Evolutionary conservation across 768 basidiomycete species (phyloP).

Genomic region (Saitozyma podzolica): DNA sequence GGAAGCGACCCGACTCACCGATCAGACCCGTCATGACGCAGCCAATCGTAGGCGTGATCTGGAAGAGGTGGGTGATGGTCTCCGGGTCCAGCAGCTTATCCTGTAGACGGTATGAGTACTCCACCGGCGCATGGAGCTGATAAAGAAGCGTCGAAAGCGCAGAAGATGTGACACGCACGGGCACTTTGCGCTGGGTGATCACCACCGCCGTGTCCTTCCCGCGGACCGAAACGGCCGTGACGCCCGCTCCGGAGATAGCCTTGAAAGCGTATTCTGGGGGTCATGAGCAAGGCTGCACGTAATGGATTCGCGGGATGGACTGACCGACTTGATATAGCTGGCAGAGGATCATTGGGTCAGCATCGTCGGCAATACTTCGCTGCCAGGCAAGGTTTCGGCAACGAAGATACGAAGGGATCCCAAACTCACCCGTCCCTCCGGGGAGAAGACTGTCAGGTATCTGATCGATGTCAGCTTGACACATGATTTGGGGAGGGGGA

Average conservation of each 20-base stretch:
- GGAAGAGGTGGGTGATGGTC: constrained; percentile 92
- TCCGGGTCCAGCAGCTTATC: constrained; percentile 95
- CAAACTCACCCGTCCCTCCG: constrained; percentile 66
- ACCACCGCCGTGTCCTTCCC: constrained; percentile 94
- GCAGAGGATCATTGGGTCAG: constrained; percentile 4
- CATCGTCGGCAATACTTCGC: neutral
- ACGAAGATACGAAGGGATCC: neutral
- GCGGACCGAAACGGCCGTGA: constrained; percentile 87
- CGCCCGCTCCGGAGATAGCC: constrained; percentile 94
- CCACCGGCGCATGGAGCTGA: neutral
- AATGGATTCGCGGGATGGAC: constrained; percentile 9
- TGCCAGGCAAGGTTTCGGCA: neutral
- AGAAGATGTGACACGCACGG: constrained; percentile 61
- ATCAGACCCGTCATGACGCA: constrained; percentile 98
- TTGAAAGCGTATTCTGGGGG: constrained; percentile 95
- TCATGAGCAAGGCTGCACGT: neutral
- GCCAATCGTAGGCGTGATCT: constrained; percentile 93
- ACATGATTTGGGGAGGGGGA: constrained; percentile 38
- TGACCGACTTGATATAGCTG: constrained; percentile 89
- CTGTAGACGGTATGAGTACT: constrained; percentile 54
- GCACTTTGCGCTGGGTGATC: constrained; percentile 97
- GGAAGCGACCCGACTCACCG: constrained; percentile 59
- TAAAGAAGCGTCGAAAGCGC: neutral
- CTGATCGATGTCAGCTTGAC: constrained; percentile 45
- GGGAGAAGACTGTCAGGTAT: constrained; percentile 95